A percentile compares a stretch with the other conserved stretches of the same genome.
phyloP scores from a whole-genome alignment of 176 grass and related monocot species.

The Zizania latifolia region DNA sequence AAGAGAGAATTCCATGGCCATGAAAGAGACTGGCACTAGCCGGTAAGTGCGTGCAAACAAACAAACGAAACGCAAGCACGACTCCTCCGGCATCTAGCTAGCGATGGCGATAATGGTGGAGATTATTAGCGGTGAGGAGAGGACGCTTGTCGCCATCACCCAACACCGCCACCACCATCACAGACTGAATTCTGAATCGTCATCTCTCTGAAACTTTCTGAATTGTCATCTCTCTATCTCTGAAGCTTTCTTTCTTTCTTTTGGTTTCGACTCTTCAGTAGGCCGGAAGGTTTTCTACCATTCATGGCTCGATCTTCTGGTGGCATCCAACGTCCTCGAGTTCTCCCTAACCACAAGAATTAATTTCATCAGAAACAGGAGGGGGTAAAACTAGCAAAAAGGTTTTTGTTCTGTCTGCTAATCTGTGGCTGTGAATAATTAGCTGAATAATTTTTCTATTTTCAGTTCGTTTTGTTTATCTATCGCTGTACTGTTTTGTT shows the following conservation, averaged over 20 bases:
- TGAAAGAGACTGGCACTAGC: conserved; percentile 8
- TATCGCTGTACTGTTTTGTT: not conserved
- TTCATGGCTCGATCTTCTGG: conserved; percentile 3
- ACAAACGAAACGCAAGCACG: not conserved
- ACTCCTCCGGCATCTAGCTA: not conserved
- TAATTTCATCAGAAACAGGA: not conserved
- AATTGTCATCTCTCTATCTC: too few relatives aligned
- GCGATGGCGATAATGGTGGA: not conserved
- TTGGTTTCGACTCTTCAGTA: not conserved
- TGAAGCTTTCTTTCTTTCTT: not conserved
- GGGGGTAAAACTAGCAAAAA: not conserved
- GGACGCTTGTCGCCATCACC: conserved; percentile 21
- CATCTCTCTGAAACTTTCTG: too few relatives aligned
- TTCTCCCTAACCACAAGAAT: conserved; percentile 9
- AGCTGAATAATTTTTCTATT: not conserved
- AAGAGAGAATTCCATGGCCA: not conserved
- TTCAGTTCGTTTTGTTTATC: not conserved
- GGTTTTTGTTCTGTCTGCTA: not conserved
- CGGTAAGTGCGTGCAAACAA: not conserved
- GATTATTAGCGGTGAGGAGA: conserved; percentile 20
- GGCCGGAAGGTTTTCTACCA: not conserved
- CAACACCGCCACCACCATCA: not conserved
- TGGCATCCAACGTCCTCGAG: conserved; percentile 4
- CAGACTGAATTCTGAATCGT: not conserved
- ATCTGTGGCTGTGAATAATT: not conserved